Conservation (phyloP, 2,329 filamentous ascomycete species). For the Trichoderma endophyticum region DNA sequence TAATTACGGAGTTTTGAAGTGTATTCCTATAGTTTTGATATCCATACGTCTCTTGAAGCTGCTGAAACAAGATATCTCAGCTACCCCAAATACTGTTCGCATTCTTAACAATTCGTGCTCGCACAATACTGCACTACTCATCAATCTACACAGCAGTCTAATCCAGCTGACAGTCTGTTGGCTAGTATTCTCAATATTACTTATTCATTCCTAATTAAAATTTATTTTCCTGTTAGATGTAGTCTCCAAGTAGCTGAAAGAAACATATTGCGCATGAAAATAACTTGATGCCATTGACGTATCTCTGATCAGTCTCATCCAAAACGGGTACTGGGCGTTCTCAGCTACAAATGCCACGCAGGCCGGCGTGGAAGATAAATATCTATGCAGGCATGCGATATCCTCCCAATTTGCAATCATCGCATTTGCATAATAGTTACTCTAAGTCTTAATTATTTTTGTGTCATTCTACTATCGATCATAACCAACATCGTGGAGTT, state of each 20-base stretch:
- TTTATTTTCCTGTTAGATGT: background rate
- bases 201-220: background rate
- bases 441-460: no score
- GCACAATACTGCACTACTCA: background rate
- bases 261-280: background rate
- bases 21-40: background rate
- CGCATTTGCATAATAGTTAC: background rate
- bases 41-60: background rate
- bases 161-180: background rate
- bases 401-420: background rate
- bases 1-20: no score
- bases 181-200: background rate
- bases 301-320: background rate
- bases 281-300: background rate
- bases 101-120: background rate
- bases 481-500: background rate
- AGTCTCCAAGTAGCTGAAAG: background rate
- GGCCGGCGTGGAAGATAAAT: background rate
- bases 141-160: background rate
- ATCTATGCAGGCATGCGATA: background rate
- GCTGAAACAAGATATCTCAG: background rate
- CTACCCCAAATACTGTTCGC: background rate
- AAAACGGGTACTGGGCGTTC: background rate
- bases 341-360: background rate
- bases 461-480: no score